phyloP scores from a whole-genome alignment of 1,139 yeast genomes.

The Meyerozyma sp. region DNA sequence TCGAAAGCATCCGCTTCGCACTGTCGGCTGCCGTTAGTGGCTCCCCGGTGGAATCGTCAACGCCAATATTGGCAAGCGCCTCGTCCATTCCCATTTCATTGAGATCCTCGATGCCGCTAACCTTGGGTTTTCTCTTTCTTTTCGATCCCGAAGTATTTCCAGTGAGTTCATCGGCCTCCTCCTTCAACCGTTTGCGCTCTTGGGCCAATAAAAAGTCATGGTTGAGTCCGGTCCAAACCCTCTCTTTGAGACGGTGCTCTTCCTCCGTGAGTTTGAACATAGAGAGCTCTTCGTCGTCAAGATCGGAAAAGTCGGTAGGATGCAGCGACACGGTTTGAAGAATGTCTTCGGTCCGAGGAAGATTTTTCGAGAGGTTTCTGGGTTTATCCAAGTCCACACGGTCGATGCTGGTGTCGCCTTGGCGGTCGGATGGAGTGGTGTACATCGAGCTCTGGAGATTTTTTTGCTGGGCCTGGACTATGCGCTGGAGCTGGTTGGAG shows the following conservation, averaged over 20 bases:
- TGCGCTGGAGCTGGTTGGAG: constrained; percentile 16
- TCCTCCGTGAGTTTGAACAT: constrained; percentile 55
- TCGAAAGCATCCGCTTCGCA: constrained; percentile 64
- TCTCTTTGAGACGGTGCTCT: constrained; percentile 63
- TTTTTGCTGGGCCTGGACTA: constrained; percentile 19
- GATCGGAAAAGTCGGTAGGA: constrained; percentile 61
- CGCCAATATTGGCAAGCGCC: constrained; percentile 33
- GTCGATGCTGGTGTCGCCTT: constrained; percentile 14
- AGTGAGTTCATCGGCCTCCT: constrained; percentile 79
- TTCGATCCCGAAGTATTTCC: constrained; percentile 59
- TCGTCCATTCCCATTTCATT: constrained; percentile 31
- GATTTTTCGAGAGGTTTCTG: constrained; percentile 39
- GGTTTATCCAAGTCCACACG: constrained; percentile 43
- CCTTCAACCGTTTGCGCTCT: constrained; percentile 76
- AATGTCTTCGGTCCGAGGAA: constrained; percentile 54
- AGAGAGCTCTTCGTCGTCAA: constrained; percentile 64
- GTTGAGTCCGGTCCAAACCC: constrained; percentile 84
- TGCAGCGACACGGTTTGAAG: constrained; percentile 53
- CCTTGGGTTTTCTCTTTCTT: constrained; percentile 36
- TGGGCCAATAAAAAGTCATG: constrained; percentile 82
- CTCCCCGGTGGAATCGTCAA: constrained; percentile 43
- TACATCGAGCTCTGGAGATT: constrained; percentile 16
- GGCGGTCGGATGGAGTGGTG: constrained; percentile 19
- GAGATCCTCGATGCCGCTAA: constrained; percentile 16
- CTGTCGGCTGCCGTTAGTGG: constrained; percentile 61